Evolutionary conservation across 2,329 filamentous ascomycete genomes (phyloP), one percentile per base, ranked within the genome.

Genomic region (Microsporum audouinii): DNA sequence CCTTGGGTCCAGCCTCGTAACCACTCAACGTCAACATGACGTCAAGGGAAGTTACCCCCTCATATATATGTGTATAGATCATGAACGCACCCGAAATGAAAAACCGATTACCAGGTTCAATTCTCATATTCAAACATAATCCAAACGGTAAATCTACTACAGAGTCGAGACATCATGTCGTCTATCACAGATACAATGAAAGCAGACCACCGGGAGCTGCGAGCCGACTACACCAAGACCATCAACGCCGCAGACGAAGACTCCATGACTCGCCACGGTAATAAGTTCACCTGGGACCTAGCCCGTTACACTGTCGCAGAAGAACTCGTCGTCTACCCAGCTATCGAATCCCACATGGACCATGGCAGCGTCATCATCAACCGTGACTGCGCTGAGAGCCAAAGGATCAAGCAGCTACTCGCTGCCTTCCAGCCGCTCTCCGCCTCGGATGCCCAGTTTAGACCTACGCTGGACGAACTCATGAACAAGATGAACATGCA

Each of bases 261-360:
- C 36, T 71, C 76, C 31, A 73, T 76, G 60, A 71, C 70, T 4
- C 73, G 76, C 10, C 80, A 72, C 62, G 75, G 78, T 61, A 82
- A 82, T 60, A 75, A 79, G 62, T 79, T 82, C 63, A 77, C 75
- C 12, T 81, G 80, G 80, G 78, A 80, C 62, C 71, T 82, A 0
- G 77, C 79, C 31, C 77, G 79, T 7, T 79, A 82, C 66, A 74
- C 77, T 0, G 73, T 81, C 58, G 78, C 75, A 6, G 79, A 82
- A 62, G 80, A 82, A 64, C 67, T 82, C 59, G 72, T 84, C 7
- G 72, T 84, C 0, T 83, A 83, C 63, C 81, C 82, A 0, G 80
- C 78, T 1, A 71, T 84, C 17, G 79, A 82, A 66, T 76, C 78
- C 61, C 69, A 80, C 60, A 64, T 83, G 17, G 69, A 73, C 0